Percentiles rank a stretch among this genome's conserved stretches.
Evolutionary conservation across 2,329 filamentous ascomycete species (phyloP).

Genomic region (Botrytis deweyae): DNA sequence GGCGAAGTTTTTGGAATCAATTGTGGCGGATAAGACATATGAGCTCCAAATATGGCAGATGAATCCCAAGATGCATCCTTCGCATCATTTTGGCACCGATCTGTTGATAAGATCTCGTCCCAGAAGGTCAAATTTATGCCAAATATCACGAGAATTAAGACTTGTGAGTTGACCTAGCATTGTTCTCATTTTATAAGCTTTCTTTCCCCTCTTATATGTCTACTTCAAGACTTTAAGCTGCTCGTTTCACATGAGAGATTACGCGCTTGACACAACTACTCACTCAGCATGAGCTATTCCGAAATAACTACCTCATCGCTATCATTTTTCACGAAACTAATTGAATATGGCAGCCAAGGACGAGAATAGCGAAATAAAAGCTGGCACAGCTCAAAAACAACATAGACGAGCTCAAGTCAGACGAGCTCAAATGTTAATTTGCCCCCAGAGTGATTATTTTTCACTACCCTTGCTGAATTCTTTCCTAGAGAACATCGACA

Average conservation of each 20-base stretch:
- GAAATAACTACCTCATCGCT: background rate
- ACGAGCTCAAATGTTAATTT: constrained; percentile 36
- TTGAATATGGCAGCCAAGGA: constrained; percentile 19
- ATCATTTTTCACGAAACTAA: background rate
- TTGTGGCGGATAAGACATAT: background rate
- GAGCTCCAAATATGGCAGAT: background rate
- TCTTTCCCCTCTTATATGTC: background rate
- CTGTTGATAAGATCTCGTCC: constrained; percentile 21
- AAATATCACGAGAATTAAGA: constrained; percentile 14
- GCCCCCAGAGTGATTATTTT: background rate
- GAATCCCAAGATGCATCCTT: constrained; percentile 14
- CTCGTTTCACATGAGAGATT: background rate
- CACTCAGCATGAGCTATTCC: background rate
- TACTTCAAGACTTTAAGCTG: background rate
- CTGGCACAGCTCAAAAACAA: constrained; percentile 31
- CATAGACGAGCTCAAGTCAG: constrained; percentile 36
- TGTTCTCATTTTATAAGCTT: background rate
- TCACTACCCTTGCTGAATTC: background rate
- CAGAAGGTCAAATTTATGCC: constrained; percentile 23
- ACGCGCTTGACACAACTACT: background rate
- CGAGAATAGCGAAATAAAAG: constrained; percentile 15
- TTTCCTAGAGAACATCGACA: constrained; percentile 35
- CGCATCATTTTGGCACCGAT: constrained; percentile 24
- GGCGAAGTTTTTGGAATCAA: background rate
- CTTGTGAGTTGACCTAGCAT: background rate